A percentile compares a stretch with the other conserved stretches of the same genome.
Conservation (phyloP, 1,284 basidiomycete genomes). For the Afroboletus lepidellus region DNA sequence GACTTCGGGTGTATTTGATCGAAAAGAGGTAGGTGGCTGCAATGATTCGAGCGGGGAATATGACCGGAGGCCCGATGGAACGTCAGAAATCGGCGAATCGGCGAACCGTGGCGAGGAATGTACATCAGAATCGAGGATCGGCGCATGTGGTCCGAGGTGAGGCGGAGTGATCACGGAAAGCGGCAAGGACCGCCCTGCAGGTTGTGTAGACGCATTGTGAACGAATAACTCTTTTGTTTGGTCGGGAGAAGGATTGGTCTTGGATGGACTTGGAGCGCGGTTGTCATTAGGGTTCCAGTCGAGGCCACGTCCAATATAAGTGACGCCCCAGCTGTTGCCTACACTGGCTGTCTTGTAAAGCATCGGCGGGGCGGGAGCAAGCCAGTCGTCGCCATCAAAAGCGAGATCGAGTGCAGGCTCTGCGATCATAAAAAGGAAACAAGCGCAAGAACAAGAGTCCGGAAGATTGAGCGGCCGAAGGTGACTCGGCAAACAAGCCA, state of each 20-base stretch:
- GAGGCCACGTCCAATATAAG: constrained; percentile 78
- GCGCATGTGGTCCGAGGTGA: not conserved
- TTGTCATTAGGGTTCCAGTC: constrained; percentile 57
- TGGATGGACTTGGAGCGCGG: constrained; percentile 20
- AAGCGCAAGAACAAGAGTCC: not conserved
- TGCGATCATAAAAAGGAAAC: constrained; percentile 48
- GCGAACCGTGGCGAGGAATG: constrained; percentile 21
- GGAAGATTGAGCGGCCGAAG: constrained; percentile 1
- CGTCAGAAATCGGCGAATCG: constrained; percentile 21
- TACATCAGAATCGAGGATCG: constrained; percentile 5
- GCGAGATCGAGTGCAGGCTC: constrained; percentile 56
- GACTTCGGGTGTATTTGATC: constrained; percentile 17
- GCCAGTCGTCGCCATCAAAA: constrained; percentile 65
- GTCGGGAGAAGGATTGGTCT: constrained; percentile 9
- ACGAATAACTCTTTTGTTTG: constrained; percentile 5
- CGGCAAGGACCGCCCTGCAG: constrained; percentile 13
- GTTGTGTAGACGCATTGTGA: constrained; percentile 17
- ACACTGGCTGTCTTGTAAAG: constrained; percentile 65
- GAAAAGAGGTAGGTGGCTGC: constrained; percentile 18
- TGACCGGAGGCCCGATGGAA: constrained; percentile 32
- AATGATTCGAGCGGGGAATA: constrained; percentile 32
- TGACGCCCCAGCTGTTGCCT: constrained; percentile 77
- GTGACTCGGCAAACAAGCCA: not conserved
- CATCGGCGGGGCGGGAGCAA: constrained; percentile 44
- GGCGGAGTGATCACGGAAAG: constrained; percentile 17